Evolutionary conservation across 2,329 filamentous ascomycete species (phyloP).

Genomic region (Calycina herbarum): DNA sequence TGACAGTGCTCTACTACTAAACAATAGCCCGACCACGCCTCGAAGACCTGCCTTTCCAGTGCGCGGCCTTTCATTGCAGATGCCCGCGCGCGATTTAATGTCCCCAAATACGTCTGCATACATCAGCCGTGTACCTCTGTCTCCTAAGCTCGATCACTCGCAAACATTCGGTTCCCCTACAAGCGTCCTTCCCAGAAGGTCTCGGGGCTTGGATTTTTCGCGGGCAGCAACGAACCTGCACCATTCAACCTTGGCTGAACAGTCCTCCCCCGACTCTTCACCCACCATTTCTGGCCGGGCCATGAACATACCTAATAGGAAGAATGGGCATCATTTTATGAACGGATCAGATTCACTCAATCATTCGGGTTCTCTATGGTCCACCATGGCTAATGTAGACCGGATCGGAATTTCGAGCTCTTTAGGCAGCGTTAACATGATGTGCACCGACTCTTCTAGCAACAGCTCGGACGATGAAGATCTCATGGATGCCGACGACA

Average conservation of each 20-base stretch:
- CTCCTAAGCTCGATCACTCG: constrained; percentile 81
- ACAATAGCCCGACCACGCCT: constrained; percentile 65
- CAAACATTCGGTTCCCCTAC: constrained; percentile 85
- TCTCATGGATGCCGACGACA: constrained; percentile 68
- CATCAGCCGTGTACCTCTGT: constrained; percentile 67
- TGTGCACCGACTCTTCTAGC: constrained; percentile 77
- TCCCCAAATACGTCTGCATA: constrained; percentile 45
- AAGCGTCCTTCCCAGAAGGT: constrained; percentile 84
- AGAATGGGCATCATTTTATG: constrained; percentile 47
- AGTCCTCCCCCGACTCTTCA: constrained; percentile 85
- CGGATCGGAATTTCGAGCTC: constrained; percentile 76
- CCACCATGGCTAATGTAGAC: constrained; percentile 68
- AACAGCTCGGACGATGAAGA: constrained; percentile 70
- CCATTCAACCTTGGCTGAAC: constrained; percentile 89
- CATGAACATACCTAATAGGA: constrained; percentile 60
- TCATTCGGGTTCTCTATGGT: constrained; percentile 63
- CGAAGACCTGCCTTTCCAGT: constrained; percentile 62
- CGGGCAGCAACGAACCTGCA: constrained; percentile 91
- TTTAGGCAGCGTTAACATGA: constrained; percentile 50
- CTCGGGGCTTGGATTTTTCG: constrained; percentile 89
- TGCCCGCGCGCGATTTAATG: constrained; percentile 56
- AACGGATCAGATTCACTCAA: constrained; percentile 64
- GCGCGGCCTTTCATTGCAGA: constrained; percentile 68
- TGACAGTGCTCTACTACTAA: constrained; percentile 34
- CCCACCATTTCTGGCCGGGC: constrained; percentile 76